A percentile compares a stretch with the other conserved stretches of the same genome.
Conservation (phyloP, 164 flowering plant genomes). For the Magnolia sinica region DNA sequence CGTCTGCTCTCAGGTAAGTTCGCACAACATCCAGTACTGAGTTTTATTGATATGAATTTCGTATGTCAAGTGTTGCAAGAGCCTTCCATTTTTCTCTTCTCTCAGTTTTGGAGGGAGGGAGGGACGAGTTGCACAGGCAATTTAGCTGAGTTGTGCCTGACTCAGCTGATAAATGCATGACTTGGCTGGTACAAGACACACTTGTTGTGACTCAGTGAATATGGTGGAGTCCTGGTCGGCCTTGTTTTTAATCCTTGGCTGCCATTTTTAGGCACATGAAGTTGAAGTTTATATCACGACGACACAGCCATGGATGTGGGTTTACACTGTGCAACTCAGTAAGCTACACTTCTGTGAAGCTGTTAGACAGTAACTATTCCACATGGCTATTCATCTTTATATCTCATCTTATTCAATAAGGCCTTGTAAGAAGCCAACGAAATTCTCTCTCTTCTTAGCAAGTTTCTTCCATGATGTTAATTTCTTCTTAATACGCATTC, state of each 20-base stretch:
- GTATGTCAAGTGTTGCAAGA: not conserved
- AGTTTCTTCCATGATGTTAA: no score
- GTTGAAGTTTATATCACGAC: not conserved
- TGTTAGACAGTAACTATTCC: no score
- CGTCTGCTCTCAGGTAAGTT: conserved; percentile 76
- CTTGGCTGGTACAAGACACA: no score
- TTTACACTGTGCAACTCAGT: not conserved
- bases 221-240: no score
- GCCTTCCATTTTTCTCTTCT: not conserved
- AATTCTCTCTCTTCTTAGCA: not conserved
- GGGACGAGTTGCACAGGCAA: no score
- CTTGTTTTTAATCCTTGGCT: no score
- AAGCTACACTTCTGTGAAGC: not conserved
- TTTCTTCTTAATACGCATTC: not conserved
- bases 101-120: no score
- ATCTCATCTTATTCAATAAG: not conserved
- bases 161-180: no score
- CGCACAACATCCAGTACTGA: not conserved
- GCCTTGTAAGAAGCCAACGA: not conserved
- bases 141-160: no score
- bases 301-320: not conserved
- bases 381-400: no score
- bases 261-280: no score
- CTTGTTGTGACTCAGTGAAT: no score
- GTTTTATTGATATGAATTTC: not conserved